Evolutionary conservation across 768 basidiomycete species (phyloP).

Genomic region (Phallus indusiatus): DNA sequence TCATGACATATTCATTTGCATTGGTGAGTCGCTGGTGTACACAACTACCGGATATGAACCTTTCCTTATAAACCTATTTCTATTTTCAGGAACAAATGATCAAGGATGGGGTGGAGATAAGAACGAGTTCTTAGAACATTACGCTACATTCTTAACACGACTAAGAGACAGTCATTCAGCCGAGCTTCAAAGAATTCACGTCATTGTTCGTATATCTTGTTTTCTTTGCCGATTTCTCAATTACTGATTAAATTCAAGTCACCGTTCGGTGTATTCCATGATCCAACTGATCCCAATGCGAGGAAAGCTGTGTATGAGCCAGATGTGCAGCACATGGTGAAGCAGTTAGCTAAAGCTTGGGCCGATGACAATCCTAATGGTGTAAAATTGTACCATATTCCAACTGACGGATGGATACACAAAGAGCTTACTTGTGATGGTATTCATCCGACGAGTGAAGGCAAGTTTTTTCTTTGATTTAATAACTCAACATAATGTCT

Average conservation of each 20-base stretch:
- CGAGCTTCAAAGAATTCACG: not conserved
- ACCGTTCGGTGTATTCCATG: not conserved
- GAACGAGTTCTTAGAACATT: conserved; percentile 1
- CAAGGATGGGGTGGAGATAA: not conserved
- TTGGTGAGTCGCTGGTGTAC: not conserved
- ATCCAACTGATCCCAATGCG: not conserved
- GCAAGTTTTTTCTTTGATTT: not conserved
- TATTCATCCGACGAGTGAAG: not conserved
- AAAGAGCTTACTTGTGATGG: not conserved
- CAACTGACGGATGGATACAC: not conserved
- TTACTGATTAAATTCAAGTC: not conserved
- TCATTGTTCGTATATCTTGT: not conserved
- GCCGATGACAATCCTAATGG: not conserved
- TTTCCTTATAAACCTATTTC: not conserved
- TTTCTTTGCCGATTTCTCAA: not conserved
- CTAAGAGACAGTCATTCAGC: not conserved
- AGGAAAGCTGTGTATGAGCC: not conserved
- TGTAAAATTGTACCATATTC: not conserved
- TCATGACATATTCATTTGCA: not conserved
- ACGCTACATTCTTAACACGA: conserved; percentile 1
- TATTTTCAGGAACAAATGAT: not conserved
- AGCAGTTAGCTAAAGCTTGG: not conserved
- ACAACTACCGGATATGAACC: not conserved
- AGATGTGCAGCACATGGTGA: conserved; percentile 1
- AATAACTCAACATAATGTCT: not conserved